A percentile compares a stretch with the other conserved stretches of the same genome.
phyloP scores from a whole-genome alignment of 805 yeast genomes.

The Peterozyma xylosa region DNA sequence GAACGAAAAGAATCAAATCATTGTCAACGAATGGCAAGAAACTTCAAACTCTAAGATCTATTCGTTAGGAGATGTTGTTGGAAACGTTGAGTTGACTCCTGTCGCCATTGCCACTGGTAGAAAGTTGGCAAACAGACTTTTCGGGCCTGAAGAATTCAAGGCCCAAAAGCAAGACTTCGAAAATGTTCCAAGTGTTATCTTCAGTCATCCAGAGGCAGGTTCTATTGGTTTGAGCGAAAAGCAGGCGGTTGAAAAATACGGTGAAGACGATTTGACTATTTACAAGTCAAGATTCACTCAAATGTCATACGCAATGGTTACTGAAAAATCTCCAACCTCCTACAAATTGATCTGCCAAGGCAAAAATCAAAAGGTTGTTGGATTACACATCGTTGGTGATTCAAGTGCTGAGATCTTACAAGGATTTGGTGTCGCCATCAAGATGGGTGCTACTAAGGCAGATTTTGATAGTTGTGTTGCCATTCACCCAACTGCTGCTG shows the following conservation, averaged over 20 bases:
- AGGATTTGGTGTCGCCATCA: constrained; percentile 97
- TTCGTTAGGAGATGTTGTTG: constrained; percentile 92
- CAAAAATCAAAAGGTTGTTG: constrained; percentile 85
- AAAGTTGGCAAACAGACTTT: constrained; percentile 82
- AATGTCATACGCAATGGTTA: constrained; percentile 89
- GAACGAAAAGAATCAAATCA: constrained; percentile 53
- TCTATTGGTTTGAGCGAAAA: constrained; percentile 81
- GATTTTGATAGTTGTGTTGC: constrained; percentile 97
- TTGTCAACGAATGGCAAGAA: constrained; percentile 84
- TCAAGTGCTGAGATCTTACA: constrained; percentile 86
- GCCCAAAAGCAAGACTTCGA: constrained; percentile 76
- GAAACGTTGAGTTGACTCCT: constrained; percentile 91
- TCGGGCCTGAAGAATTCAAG: constrained; percentile 68
- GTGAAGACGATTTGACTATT: constrained; percentile 70
- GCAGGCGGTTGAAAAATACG: constrained; percentile 72
- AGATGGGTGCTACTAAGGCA: constrained; percentile 98
- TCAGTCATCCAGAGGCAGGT: constrained; percentile 97
- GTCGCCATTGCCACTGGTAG: constrained; percentile 99
- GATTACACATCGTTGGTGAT: constrained; percentile 91
- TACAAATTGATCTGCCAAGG: constrained; percentile 81
- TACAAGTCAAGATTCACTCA: constrained; percentile 81
- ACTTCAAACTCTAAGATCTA: constrained; percentile 65
- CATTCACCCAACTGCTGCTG: constrained; percentile 97
- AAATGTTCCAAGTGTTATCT: constrained; percentile 92
- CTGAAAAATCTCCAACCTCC: constrained; percentile 75